phyloP scores from a whole-genome alignment of 2,329 filamentous ascomycete species.

The Aspergillus aculeatinus region DNA sequence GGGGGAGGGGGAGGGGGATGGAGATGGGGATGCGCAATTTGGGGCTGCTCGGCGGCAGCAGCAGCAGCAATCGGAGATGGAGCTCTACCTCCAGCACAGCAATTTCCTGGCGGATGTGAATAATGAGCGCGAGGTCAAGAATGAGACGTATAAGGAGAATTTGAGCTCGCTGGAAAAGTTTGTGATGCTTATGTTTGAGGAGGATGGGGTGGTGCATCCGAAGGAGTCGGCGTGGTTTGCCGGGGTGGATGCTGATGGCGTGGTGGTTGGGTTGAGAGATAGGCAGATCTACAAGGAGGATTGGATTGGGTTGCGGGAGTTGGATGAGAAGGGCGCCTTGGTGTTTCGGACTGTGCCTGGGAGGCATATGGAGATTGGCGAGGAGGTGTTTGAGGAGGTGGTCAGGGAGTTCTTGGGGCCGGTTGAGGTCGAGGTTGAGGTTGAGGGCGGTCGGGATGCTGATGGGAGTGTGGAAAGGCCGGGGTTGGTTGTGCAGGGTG shows the following conservation, averaged over 20 bases:
- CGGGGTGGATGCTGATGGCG: slow-evolving; percentile 71
- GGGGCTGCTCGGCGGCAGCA: too few species aligned
- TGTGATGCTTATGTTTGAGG: slow-evolving; percentile 84
- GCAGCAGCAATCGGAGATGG: slow-evolving; percentile 50
- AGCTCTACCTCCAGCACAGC: slow-evolving; percentile 72
- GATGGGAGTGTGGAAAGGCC: neutral
- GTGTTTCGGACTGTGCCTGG: slow-evolving; percentile 72
- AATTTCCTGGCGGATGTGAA: slow-evolving; percentile 96
- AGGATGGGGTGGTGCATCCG: slow-evolving; percentile 82
- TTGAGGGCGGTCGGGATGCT: neutral
- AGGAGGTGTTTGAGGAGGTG: slow-evolving; percentile 63
- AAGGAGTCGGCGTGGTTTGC: slow-evolving; percentile 91
- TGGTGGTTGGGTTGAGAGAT: slow-evolving; percentile 66
- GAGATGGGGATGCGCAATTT: neutral
- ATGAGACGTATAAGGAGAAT: slow-evolving; percentile 69
- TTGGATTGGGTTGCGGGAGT: slow-evolving; percentile 79
- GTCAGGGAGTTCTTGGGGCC: slow-evolving; percentile 56
- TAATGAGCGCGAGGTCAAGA: slow-evolving; percentile 80
- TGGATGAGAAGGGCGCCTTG: slow-evolving; percentile 78
- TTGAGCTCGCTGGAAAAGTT: slow-evolving; percentile 70
- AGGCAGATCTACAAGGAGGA: slow-evolving; percentile 80
- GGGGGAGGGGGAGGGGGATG: neutral
- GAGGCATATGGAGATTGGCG: slow-evolving; percentile 76
- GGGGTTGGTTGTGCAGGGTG: slow-evolving; percentile 20
- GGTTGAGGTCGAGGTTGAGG: slow-evolving; percentile 24